Conservation (phyloP, 2,329 filamentous ascomycete species). For the Pestalotiopsis sp. region DNA sequence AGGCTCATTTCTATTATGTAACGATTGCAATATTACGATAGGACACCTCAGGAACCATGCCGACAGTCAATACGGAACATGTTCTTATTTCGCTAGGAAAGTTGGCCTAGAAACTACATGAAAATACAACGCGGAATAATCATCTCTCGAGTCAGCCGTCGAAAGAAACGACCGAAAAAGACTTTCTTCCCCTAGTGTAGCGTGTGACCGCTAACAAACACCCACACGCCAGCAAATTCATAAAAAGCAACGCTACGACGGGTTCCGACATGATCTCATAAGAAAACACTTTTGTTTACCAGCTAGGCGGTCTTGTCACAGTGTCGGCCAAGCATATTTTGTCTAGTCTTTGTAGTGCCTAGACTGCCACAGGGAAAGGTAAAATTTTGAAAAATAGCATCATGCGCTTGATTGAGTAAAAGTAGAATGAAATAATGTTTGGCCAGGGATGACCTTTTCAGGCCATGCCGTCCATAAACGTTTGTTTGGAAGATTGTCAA, state of each 20-base stretch:
- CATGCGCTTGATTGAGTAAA: slow-evolving; percentile 41
- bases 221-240: not conserved
- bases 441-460: slow-evolving; percentile 25
- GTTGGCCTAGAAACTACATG: not conserved
- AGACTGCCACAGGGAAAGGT: not conserved
- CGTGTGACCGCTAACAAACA: not conserved
- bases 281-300: slow-evolving; percentile 1
- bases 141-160: not conserved
- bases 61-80: not conserved
- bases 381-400: slow-evolving; percentile 10
- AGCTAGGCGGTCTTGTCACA: not conserved
- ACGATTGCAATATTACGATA: too few relatives aligned
- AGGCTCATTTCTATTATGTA: not conserved
- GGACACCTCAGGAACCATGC: too few relatives aligned
- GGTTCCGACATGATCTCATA: not conserved
- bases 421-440: slow-evolving; percentile 46
- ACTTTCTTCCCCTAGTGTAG: not conserved
- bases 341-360: not conserved
- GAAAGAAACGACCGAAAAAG: too few relatives aligned
- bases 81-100: not conserved
- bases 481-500: slow-evolving; percentile 17
- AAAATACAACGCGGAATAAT: not conserved
- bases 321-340: not conserved
- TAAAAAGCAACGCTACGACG: not conserved
- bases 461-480: slow-evolving; percentile 31